phyloP scores from a whole-genome alignment of 306 rosid species.

The Acacia confusa region DNA sequence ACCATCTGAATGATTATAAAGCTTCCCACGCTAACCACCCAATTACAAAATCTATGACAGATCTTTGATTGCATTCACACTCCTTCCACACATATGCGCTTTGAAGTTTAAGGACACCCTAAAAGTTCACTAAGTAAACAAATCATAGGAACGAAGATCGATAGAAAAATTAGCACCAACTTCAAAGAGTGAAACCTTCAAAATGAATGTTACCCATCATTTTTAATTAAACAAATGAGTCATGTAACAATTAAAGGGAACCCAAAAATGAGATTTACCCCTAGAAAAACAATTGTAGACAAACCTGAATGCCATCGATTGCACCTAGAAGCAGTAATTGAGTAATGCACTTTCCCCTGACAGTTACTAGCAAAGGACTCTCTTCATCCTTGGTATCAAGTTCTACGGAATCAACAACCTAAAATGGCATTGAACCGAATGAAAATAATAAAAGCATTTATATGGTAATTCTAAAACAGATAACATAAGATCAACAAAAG shows the following conservation, averaged over 20 bases:
- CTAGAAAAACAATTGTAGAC: slow-evolving; percentile 22
- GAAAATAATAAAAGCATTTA: slow-evolving; percentile 24
- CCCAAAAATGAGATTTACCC: slow-evolving; percentile 25
- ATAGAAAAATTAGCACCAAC: neutral
- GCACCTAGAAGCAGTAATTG: slow-evolving; percentile 89
- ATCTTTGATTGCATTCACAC: slow-evolving; percentile 24
- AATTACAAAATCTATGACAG: slow-evolving; percentile 20
- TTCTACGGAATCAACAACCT: slow-evolving; percentile 73
- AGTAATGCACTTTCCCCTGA: slow-evolving; percentile 93
- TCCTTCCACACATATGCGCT: slow-evolving; percentile 18
- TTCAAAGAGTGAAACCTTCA: slow-evolving; percentile 4
- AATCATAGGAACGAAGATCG: slow-evolving; percentile 31
- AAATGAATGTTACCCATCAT: slow-evolving; percentile 2
- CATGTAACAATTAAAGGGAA: neutral
- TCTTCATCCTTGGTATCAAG: slow-evolving; percentile 70
- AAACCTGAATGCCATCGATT: slow-evolving; percentile 92
- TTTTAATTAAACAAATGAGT: neutral
- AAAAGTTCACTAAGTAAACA: slow-evolving; percentile 18
- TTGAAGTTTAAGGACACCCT: slow-evolving; percentile 3
- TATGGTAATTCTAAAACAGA: slow-evolving; percentile 23
- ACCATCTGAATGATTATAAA: neutral
- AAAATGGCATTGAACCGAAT: slow-evolving; percentile 33
- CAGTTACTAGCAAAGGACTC: slow-evolving; percentile 73
- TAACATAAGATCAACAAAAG: neutral
- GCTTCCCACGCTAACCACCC: neutral